These are phyloP conservation scores for Yamadazyma songkhlaensis DNA, from an alignment of 1,139 yeast genomes.

Conservation along the genomic window DNA sequence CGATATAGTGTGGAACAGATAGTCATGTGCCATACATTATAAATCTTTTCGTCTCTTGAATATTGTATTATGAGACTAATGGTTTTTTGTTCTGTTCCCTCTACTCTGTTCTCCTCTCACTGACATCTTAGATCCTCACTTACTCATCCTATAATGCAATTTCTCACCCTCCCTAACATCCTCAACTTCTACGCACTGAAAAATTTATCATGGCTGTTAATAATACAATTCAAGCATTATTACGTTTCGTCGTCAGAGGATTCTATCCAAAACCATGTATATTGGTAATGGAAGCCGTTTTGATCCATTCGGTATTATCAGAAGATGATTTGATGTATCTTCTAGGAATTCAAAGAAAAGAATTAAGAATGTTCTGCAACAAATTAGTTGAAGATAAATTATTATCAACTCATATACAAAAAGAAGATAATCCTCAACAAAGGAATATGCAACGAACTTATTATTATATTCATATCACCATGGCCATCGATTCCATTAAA, in stretches of 20 bases:
- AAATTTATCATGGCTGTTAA: slow-evolving; percentile 25
- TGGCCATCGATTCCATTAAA: slow-evolving; percentile 91
- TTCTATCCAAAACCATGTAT: slow-evolving; percentile 86
- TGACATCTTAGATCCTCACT: too few relatives aligned
- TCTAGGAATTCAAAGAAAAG: slow-evolving; percentile 83
- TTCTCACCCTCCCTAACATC: too few relatives aligned
- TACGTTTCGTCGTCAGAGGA: slow-evolving; percentile 72
- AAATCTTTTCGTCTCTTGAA: too few relatives aligned
- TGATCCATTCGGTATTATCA: slow-evolving; percentile 86
- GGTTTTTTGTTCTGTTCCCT: too few relatives aligned
- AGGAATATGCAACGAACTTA: slow-evolving; percentile 73
- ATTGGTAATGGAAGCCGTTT: slow-evolving; percentile 82
- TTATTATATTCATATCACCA: slow-evolving; percentile 84
- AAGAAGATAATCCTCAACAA: slow-evolving; percentile 75
- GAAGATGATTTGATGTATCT: slow-evolving; percentile 87
- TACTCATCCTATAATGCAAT: too few relatives aligned
- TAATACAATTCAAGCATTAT: slow-evolving; percentile 40
- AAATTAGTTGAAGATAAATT: slow-evolving; percentile 81
- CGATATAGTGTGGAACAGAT: too few relatives aligned
- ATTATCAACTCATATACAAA: slow-evolving; percentile 64
- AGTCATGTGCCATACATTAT: too few relatives aligned
- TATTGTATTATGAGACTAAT: too few relatives aligned
- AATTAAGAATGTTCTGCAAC: slow-evolving; percentile 78
- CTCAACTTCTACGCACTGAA: not conserved
- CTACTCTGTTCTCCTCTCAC: too few relatives aligned